phyloP scores from a whole-genome alignment of 2,329 filamentous ascomycete genomes.

The Simplicillium aogashimaense region DNA sequence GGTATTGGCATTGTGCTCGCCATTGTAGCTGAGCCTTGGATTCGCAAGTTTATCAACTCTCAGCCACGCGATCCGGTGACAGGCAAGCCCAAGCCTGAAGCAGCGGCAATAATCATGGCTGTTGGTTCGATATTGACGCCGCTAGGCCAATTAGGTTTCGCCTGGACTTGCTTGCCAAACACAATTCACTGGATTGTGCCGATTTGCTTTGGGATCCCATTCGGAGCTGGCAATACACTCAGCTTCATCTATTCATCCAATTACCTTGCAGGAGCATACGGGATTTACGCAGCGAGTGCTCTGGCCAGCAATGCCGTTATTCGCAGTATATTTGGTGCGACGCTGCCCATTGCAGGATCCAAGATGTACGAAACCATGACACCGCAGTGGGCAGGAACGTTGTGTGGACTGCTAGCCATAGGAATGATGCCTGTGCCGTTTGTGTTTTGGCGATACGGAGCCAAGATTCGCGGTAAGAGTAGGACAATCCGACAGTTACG shows the following conservation, averaged over 20 bases:
- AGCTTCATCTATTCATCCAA: slow-evolving; percentile 71
- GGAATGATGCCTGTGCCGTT: slow-evolving; percentile 64
- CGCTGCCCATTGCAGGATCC: slow-evolving; percentile 59
- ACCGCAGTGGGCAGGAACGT: slow-evolving; percentile 63
- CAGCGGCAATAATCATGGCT: slow-evolving; percentile 65
- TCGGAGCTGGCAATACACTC: slow-evolving; percentile 60
- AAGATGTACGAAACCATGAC: slow-evolving; percentile 57
- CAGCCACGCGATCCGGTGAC: slow-evolving; percentile 64
- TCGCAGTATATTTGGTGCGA: slow-evolving; percentile 58
- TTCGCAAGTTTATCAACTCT: slow-evolving; percentile 63
- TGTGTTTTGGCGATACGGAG: slow-evolving; percentile 55
- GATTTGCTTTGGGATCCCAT: slow-evolving; percentile 63
- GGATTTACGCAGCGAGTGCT: slow-evolving; percentile 66
- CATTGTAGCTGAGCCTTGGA: slow-evolving; percentile 54
- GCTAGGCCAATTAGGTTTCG: slow-evolving; percentile 70
- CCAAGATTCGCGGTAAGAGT: slow-evolving; percentile 34
- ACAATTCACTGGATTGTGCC: slow-evolving; percentile 68
- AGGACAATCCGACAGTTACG: slow-evolving; percentile 28
- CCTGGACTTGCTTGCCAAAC: slow-evolving; percentile 67
- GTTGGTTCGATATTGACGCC: slow-evolving; percentile 63
- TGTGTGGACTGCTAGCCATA: slow-evolving; percentile 59
- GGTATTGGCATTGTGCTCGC: slow-evolving; percentile 46
- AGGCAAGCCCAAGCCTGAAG: slow-evolving; percentile 61
- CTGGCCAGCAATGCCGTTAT: slow-evolving; percentile 66
- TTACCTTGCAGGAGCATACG: slow-evolving; percentile 65